Base-by-base conservation (phyloP, 1,139 yeast genomes). In the Dujonia santamariae region DNA sequence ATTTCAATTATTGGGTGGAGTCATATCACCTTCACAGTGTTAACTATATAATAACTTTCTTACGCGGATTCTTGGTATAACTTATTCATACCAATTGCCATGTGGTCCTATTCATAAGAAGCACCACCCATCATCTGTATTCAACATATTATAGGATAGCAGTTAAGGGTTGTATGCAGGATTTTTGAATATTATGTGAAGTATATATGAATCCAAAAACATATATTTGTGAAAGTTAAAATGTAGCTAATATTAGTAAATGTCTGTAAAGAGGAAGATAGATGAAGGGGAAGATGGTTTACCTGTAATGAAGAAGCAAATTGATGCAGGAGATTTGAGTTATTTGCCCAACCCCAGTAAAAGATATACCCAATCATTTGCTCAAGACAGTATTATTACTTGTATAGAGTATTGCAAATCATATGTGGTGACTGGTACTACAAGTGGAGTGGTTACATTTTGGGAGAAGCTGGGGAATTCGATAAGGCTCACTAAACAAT, bases 401-500 rank as follows among this genome's bases (percentile, higher is more conserved):
- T 18, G 32, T 12, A 16, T 29, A 6, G 32, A 24, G 7, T n/a
- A 14, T 8, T 13, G 32, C 17, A 20, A 29, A n/a, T 9, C 21
- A 8, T 9, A 14, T 14, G 28, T 33, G 12, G 36, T 33, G 7
- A 29, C 36, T 3, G 36, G 36, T 11, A 28, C 36, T 4, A 16
- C 16, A 12, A 9, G 5, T 11, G 36, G 36, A 7, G 12, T 9
- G 8, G 34, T 33, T 4, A 18, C 22, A 12, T 33, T 33, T 22
- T 33, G 36, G 36, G 16, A 22, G n/a, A 14, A 21, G 15, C n/a
- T 22, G 18, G 34, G 34, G 4, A 7, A 26, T 12, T 19, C 27
- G 3, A 42, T 70, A 22, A 64, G 58, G 35, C 56, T 65, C 38
- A 55, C 67, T 24, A 64, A 61, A 42, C 64, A 63, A 40, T 67